A percentile compares a stretch with the other conserved stretches of the same genome.
phyloP scores from a whole-genome alignment of 2,329 filamentous ascomycete genomes.

The Talaromyces sp. region DNA sequence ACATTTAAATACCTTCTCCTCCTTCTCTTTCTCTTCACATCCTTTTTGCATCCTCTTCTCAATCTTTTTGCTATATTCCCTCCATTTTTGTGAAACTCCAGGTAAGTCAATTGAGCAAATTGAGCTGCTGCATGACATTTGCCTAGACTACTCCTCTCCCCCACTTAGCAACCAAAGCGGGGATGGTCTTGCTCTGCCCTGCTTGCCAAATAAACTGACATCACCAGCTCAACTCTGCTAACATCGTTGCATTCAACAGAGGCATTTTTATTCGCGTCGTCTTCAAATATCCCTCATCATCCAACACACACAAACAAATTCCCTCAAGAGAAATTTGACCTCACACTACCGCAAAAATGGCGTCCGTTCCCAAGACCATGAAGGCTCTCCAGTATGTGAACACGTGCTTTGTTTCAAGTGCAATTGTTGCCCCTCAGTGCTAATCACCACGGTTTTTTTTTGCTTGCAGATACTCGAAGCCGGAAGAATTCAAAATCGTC shows the following conservation, averaged over 20 bases:
- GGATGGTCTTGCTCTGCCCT: neutral
- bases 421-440: conserved; percentile 5
- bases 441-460: neutral
- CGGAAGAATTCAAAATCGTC: conserved; percentile 60
- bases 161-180: conserved; percentile 10
- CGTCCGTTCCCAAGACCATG: conserved; percentile 54
- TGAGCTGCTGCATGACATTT: conserved; percentile 1
- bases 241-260: neutral
- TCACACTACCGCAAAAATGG: conserved; percentile 8
- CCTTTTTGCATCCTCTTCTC: neutral
- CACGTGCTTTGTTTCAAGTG: neutral
- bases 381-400: conserved; percentile 59
- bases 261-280: neutral
- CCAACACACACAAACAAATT: neutral
- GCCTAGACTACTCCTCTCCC: neutral
- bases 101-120: conserved; percentile 2
- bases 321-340: neutral
- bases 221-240: conserved; percentile 5
- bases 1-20: neutral
- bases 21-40: neutral
- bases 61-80: neutral
- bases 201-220: conserved; percentile 12
- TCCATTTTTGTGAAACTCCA: neutral
- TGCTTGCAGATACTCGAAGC: conserved; percentile 58
- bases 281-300: neutral